Evolutionary conservation across 345 rosid species (phyloP).

Genomic region (Orychophragmus violaceus): DNA sequence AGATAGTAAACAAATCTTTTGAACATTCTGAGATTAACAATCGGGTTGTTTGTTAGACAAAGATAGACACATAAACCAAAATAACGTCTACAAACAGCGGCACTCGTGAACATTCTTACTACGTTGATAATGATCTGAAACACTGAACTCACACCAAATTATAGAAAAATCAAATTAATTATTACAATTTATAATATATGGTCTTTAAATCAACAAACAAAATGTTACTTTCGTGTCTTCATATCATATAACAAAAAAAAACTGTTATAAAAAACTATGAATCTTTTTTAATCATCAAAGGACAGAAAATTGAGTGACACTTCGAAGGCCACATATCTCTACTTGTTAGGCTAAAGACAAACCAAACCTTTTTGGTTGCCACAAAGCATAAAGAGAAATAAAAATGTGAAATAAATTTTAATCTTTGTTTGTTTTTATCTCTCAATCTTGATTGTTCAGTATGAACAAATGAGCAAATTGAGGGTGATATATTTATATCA

Average conservation of each 20-base stretch:
- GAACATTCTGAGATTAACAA: too few relatives aligned
- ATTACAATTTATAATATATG: not conserved
- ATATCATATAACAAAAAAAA: not conserved
- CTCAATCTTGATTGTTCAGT: not conserved
- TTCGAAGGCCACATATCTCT: slow-evolving; percentile 18
- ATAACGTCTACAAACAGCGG: too few relatives aligned
- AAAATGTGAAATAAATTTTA: not conserved
- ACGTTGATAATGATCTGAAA: not conserved
- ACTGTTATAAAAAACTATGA: not conserved
- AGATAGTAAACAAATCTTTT: too few relatives aligned
- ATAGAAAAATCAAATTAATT: not conserved
- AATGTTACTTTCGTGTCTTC: not conserved
- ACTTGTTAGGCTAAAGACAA: slow-evolving; percentile 28
- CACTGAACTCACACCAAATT: slow-evolving; percentile 3
- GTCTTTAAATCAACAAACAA: slow-evolving; percentile 3
- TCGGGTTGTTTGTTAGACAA: too few relatives aligned
- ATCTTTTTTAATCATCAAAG: not conserved
- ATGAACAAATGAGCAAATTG: not conserved
- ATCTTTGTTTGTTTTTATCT: not conserved
- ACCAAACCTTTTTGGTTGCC: slow-evolving; percentile 21
- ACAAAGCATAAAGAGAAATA: not conserved
- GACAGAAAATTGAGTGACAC: not conserved
- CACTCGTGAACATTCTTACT: too few relatives aligned
- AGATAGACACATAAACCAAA: too few relatives aligned
- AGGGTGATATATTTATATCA: not conserved